These are phyloP conservation scores for Xylaria curta DNA, from an alignment of 495 filamentous ascomycete species.

Conservation along the genomic window DNA sequence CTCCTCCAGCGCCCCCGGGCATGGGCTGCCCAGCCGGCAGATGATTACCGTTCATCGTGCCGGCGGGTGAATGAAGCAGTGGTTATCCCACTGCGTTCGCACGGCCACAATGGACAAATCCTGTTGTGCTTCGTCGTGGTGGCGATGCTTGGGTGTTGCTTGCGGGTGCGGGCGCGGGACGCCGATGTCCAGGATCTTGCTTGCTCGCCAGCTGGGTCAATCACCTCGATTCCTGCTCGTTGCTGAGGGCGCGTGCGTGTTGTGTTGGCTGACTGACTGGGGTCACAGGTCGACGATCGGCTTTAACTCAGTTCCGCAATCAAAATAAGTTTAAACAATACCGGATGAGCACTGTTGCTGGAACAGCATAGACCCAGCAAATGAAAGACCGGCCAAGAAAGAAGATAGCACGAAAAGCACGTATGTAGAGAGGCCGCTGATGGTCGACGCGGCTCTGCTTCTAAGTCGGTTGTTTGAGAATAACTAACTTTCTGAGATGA, in stretches of 20 bases:
- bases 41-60: slow-evolving; percentile 68
- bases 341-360: slow-evolving; percentile 28
- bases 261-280: slow-evolving; percentile 27
- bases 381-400: slow-evolving; percentile 9
- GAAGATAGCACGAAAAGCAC: slow-evolving; percentile 21
- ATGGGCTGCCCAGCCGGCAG: slow-evolving; percentile 68
- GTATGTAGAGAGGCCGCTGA: slow-evolving; percentile 19
- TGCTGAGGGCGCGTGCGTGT: slow-evolving; percentile 27
- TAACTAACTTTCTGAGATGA: slow-evolving; percentile 20
- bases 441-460: slow-evolving; percentile 22
- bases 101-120: not conserved
- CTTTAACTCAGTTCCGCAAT: slow-evolving; percentile 37
- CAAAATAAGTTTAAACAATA: slow-evolving; percentile 18
- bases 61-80: slow-evolving; percentile 56
- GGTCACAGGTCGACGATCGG: slow-evolving; percentile 29
- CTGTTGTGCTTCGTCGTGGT: not conserved
- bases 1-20: slow-evolving; percentile 45
- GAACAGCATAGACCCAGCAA: slow-evolving; percentile 21
- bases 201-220: slow-evolving; percentile 15
- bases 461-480: not conserved
- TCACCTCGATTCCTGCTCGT: not conserved
- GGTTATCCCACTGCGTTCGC: slow-evolving; percentile 50
- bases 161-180: not conserved
- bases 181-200: slow-evolving; percentile 28
- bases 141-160: not conserved